phyloP scores from a whole-genome alignment of 1,284 basidiomycete species.

The Trametes hirsuta region DNA sequence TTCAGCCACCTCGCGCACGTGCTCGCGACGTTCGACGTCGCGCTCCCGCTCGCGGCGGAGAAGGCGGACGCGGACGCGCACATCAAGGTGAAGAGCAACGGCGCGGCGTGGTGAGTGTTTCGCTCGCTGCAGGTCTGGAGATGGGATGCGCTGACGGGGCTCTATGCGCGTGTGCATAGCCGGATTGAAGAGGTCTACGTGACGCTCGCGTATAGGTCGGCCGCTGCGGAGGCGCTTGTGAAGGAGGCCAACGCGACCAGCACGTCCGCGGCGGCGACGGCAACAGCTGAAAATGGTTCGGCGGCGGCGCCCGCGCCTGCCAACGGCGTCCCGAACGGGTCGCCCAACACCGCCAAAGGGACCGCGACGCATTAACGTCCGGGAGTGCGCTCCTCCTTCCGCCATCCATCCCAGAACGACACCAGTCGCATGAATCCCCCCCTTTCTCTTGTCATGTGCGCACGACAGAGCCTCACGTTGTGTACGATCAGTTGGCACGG shows the following conservation, averaged over 20 bases:
- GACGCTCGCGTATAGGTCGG: slow-evolving; percentile 10
- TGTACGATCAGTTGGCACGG: too few relatives aligned
- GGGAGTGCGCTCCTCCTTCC: too few relatives aligned
- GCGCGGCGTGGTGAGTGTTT: slow-evolving; percentile 20
- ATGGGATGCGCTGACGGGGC: too few relatives aligned
- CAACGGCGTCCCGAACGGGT: background rate
- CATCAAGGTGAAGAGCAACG: slow-evolving; percentile 24
- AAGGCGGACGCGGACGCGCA: slow-evolving; percentile 16
- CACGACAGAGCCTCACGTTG: too few relatives aligned
- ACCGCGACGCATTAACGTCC: background rate
- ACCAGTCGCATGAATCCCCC: too few relatives aligned
- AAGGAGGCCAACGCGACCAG: background rate
- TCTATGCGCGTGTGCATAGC: too few relatives aligned
- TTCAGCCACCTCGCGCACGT: slow-evolving; percentile 24
- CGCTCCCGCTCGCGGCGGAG: slow-evolving; percentile 11
- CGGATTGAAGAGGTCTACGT: slow-evolving; percentile 21
- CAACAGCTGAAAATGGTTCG: too few relatives aligned
- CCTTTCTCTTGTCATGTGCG: too few relatives aligned
- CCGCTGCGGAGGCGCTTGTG: slow-evolving; percentile 13
- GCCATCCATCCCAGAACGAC: too few relatives aligned
- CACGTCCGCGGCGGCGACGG: background rate
- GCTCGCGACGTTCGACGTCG: slow-evolving; percentile 20
- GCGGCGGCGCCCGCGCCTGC: background rate
- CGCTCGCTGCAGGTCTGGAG: too few relatives aligned
- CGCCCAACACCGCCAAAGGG: background rate